Evolutionary conservation across 495 filamentous ascomycete species (phyloP).

Genomic region (Neurospora pannonica): DNA sequence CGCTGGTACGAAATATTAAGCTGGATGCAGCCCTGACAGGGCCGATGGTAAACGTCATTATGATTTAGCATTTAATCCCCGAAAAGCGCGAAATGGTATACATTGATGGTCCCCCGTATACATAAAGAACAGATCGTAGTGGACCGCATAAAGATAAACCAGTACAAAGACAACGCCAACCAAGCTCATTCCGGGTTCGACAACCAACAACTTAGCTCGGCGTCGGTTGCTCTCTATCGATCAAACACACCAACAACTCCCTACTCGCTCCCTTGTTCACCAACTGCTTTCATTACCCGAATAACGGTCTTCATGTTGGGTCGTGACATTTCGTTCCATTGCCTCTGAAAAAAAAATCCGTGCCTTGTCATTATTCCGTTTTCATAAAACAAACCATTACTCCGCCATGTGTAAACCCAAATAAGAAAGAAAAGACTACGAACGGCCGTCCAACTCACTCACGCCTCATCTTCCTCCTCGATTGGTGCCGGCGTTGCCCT

Average conservation of each 20-base stretch:
- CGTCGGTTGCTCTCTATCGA: not conserved
- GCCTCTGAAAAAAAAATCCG: not conserved
- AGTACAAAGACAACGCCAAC: not conserved
- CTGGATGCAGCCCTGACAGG: not conserved
- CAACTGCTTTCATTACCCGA: not conserved
- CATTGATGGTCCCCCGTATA: not conserved
- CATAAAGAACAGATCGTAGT: not conserved
- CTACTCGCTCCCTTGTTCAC: not conserved
- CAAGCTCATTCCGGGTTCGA: not conserved
- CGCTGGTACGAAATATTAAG: not conserved
- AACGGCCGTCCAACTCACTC: not conserved
- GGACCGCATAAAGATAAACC: not conserved
- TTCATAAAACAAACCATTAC: not conserved
- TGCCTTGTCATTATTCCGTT: not conserved
- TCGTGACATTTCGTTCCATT: not conserved
- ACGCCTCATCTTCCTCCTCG: constrained; percentile 56
- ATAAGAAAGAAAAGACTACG: not conserved
- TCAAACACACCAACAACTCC: not conserved
- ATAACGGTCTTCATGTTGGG: not conserved
- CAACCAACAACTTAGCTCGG: not conserved
- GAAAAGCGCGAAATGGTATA: not conserved
- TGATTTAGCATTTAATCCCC: not conserved
- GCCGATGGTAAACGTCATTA: not conserved
- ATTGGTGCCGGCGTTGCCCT: constrained; percentile 74
- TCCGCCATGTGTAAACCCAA: not conserved